Base-by-base conservation (phyloP, 352 stramenopile genomes). In the Aphanomyces stellatus region DNA sequence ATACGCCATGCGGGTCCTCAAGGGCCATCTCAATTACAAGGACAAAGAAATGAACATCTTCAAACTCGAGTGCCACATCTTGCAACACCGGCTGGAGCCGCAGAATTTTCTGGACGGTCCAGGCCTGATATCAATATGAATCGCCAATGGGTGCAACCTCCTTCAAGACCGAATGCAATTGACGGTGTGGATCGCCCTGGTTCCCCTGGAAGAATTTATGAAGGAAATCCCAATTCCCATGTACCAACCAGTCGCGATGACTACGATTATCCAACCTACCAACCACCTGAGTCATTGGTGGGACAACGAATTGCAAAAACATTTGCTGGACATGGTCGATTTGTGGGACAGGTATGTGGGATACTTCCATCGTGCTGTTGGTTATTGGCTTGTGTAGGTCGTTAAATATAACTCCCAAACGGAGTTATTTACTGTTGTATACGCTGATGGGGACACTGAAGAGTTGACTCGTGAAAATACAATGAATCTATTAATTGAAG, bases 291-390 rank as follows among this genome's bases (percentile, higher is more conserved):
- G 53, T 84, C 91, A 34, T 71, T 94, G 13, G 86, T 94, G 48
- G 85, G 85, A 0, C 66, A 92, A 17, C 83, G 85, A n/a, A 84
- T 94, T 2, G 82, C 82, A 60, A 94, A 94, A 70, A 90, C 81
- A 27, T 92, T 94, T 70, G 79, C 77, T 25, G 80, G 82, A 4
- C 73, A 88, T 51, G 85, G 85, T n/a, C 78, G 83, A 4, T 94
- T 94, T 56, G 62, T 94, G n/a, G 85, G 85, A 0, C 85, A 93
- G 71, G 77, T 74, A 56, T 3, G 11, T 28, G 3, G 7, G 5
- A 22, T 46, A 46, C 37, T 46, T 46, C 11, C 2, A 19, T 46
- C 11, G n/a, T 46, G 13, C n/a, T n/a, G n/a, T 46, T 46, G 37
- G n/a, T n/a, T 46, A 46, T 46, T 46, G 13, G 2, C n/a, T 2